Evolutionary conservation across 495 filamentous ascomycete species (phyloP).

Genomic region (Durotheca rogersii): DNA sequence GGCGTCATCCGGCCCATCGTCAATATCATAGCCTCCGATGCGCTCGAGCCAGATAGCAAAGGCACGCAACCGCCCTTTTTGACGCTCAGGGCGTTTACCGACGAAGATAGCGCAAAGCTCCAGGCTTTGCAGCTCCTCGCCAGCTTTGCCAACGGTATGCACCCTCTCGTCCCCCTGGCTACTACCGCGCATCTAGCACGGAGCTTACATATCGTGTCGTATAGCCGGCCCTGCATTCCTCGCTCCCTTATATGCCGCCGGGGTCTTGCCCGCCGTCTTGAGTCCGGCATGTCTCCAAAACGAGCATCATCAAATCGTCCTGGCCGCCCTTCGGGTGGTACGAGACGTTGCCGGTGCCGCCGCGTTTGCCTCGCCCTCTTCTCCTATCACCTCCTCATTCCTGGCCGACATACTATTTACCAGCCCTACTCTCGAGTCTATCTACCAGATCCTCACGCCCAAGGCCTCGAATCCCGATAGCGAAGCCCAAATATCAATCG

Average conservation of each 20-base stretch:
- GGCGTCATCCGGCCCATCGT: slow-evolving; percentile 71
- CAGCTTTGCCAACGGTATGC: slow-evolving; percentile 79
- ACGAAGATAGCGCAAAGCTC: slow-evolving; percentile 66
- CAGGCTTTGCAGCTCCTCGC: slow-evolving; percentile 79
- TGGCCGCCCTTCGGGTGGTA: slow-evolving; percentile 73
- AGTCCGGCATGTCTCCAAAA: slow-evolving; percentile 63
- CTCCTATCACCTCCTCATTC: slow-evolving; percentile 31
- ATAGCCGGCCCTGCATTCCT: slow-evolving; percentile 81
- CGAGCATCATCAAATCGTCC: slow-evolving; percentile 62
- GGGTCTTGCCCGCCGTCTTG: slow-evolving; percentile 65
- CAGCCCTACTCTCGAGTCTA: slow-evolving; percentile 53
- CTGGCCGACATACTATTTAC: slow-evolving; percentile 68
- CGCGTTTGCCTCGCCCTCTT: slow-evolving; percentile 41
- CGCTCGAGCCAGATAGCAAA: slow-evolving; percentile 40
- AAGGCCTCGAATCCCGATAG: slow-evolving; percentile 47
- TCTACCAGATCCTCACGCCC: slow-evolving; percentile 66
- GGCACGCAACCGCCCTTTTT: slow-evolving; percentile 32
- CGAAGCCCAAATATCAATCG: slow-evolving; percentile 68
- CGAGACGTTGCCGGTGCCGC: slow-evolving; percentile 70
- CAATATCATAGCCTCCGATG: slow-evolving; percentile 53
- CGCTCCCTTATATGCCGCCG: slow-evolving; percentile 65
- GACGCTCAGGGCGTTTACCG: slow-evolving; percentile 34
- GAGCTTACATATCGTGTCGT: slow-evolving; percentile 23
- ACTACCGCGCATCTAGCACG: slow-evolving; percentile 1
- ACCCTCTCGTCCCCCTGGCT: neutral